Evolutionary conservation across 2,329 filamentous ascomycete genomes (phyloP), one percentile per base, ranked within the genome.

Genomic region (Biscogniauxia sp.): DNA sequence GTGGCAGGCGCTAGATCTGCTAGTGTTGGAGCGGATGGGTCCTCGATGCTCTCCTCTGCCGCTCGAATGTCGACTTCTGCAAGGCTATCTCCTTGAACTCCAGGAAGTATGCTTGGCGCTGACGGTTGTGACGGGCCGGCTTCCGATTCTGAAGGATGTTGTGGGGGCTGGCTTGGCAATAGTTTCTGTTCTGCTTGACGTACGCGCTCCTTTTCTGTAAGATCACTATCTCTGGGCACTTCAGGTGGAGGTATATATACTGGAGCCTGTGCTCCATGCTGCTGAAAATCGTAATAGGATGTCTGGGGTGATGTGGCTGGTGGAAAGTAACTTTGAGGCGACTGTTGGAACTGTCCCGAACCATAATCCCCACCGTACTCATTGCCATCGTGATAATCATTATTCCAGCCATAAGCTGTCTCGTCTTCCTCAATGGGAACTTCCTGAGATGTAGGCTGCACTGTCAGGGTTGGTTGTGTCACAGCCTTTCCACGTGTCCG

Each of bases 121-220:
- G 68, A 69, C 60, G 65, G 72, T 28, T 75, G 75, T 6, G 83
- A 84, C 9, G 80, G 77, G 0, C 74, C 74, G 9, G 75, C 78
- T 28, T 75, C 74, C 59, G 74, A 55, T 59, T 72, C 65, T 15
- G 61, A 23, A 53, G 51, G 19, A 19, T 66, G 65, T 26, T 60
- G 79, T 13, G 90, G 84, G 15, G 91, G 93, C 68, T 88, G 88
- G 70, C 93, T 97, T 1, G 94, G 94, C 20, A 97, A 76, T 5
- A 97, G 78, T 53, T 88, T 84, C 66, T 89, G 84, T 76, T 97
- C 93, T 50, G 92, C 92, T 61, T 86, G 85, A 53, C 88, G 85
- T 61, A 95, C 77, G 54, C 88, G 87, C 61, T 96, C 89, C 75
- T 97, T 97, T 65, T 98, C 95, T 13, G 89, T 87, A 32, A 93